Conservation (phyloP, 345 rosid genomes). For the Linum usitatissimum region DNA sequence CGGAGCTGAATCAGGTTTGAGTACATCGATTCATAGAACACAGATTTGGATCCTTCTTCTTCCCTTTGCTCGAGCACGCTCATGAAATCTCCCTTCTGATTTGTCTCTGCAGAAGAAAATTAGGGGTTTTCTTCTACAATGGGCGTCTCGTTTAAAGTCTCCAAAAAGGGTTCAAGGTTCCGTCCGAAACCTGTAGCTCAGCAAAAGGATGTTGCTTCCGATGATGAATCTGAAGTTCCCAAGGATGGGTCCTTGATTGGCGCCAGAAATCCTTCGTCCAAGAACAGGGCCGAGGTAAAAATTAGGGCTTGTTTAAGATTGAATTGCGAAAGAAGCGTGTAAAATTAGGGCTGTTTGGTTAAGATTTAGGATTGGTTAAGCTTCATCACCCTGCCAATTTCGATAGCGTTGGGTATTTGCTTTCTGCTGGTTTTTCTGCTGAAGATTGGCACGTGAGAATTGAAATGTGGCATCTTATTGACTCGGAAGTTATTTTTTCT, state of each 20-base stretch:
- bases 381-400: background rate
- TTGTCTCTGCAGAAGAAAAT: background rate
- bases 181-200: constrained; percentile 36
- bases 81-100: background rate
- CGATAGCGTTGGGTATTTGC: background rate
- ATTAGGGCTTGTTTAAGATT: background rate
- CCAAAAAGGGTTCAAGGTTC: constrained; percentile 52
- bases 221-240: constrained; percentile 29
- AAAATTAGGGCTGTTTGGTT: too few species aligned
- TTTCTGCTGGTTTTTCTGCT: too few species aligned
- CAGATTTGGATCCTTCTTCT: background rate
- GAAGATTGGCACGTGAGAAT: too few species aligned
- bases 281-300: constrained; percentile 35
- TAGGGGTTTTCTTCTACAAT: constrained; percentile 11
- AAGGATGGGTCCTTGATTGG: constrained; percentile 21
- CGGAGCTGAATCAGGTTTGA: too few species aligned
- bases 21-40: background rate
- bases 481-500: too few species aligned
- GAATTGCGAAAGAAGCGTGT: background rate
- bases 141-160: constrained; percentile 73
- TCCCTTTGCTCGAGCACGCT: background rate
- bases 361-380: background rate
- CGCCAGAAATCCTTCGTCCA: constrained; percentile 16
- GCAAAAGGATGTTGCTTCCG: constrained; percentile 19
- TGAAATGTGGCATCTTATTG: too few species aligned